Percentiles rank a stretch among this genome's conserved stretches.
These are phyloP conservation scores for Geosmithia flava DNA, from an alignment of 2,329 filamentous ascomycete genomes.

Conservation along the genomic window DNA sequence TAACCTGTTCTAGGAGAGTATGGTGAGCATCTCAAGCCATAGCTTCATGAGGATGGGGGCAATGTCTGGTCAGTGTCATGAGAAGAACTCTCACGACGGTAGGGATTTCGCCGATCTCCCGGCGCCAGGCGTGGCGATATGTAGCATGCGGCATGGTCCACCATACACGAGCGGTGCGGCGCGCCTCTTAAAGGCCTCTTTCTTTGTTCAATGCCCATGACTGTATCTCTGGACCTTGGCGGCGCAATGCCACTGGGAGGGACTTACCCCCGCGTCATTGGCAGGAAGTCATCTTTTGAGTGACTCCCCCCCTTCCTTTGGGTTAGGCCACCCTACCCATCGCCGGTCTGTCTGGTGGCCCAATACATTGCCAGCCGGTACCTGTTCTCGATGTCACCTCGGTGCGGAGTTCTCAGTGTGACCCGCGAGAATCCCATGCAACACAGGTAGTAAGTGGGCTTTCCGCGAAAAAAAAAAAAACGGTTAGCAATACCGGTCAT, in stretches of 20 bases:
- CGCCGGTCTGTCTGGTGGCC: not conserved
- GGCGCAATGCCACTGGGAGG: not conserved
- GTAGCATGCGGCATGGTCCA: not conserved
- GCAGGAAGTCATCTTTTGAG: not conserved
- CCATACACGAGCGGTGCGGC: not conserved
- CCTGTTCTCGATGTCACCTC: not conserved
- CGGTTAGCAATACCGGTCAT: not conserved
- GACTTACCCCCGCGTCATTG: not conserved
- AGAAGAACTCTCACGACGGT: not conserved
- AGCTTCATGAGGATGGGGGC: not conserved
- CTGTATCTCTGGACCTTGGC: not conserved
- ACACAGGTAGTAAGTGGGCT: not conserved
- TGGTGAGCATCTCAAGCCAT: not conserved
- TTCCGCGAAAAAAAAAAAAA: not conserved
- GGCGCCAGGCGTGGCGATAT: not conserved
- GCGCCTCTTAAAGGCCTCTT: not conserved
- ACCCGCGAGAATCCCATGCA: not conserved
- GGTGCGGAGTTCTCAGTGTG: not conserved
- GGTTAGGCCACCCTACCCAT: not conserved
- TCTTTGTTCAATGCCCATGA: not conserved
- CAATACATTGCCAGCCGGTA: not conserved
- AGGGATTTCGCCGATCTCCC: not conserved
- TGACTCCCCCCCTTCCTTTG: not conserved
- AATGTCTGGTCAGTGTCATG: not conserved
- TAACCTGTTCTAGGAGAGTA: not conserved